These are phyloP conservation scores for Ceratopteris richardii DNA, from an alignment of 75 land plant species.

Conservation along the genomic window DNA sequence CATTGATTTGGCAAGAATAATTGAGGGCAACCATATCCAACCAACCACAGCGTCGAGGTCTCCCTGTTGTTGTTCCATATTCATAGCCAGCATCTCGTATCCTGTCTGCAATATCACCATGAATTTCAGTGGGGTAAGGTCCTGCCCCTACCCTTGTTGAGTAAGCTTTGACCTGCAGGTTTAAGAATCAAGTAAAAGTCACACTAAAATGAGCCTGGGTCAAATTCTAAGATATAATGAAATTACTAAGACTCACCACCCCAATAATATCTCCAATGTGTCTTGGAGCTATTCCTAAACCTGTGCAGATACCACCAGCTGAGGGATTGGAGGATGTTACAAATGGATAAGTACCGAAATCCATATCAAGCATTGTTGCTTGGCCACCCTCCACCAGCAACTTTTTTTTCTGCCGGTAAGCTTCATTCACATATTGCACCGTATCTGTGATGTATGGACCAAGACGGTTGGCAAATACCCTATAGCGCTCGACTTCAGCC, in stretches of 20 bases:
- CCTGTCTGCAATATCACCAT: slow-evolving; percentile 54
- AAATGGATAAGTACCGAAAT: slow-evolving; percentile 98
- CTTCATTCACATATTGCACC: slow-evolving; percentile 62
- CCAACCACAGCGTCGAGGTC: slow-evolving; percentile 99
- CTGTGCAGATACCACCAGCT: slow-evolving; percentile 94
- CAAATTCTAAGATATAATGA: no score
- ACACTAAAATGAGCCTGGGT: no score
- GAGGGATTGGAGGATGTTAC: slow-evolving; percentile 98
- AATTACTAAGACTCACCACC: slow-evolving; percentile 75
- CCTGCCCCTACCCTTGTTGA: slow-evolving; percentile 97
- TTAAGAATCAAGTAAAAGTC: not conserved
- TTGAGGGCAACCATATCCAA: slow-evolving; percentile 88
- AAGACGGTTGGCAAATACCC: slow-evolving; percentile 58
- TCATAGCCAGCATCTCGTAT: slow-evolving; percentile 82
- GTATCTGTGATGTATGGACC: slow-evolving; percentile 90
- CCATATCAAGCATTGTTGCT: slow-evolving; percentile 97
- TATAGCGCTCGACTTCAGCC: slow-evolving; percentile 73
- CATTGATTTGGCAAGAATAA: slow-evolving; percentile 81
- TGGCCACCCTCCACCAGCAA: slow-evolving; percentile 96
- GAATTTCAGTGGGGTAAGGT: slow-evolving; percentile 86
- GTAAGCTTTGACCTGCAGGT: slow-evolving; percentile 82
- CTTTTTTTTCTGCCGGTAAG: slow-evolving; percentile 54
- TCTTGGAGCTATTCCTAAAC: slow-evolving; percentile 91
- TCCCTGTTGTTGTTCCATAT: slow-evolving; percentile 93
- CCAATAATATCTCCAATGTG: slow-evolving; percentile 84